Conservation (phyloP, 768 basidiomycete genomes). For the Lepiota brunneoincarnata region DNA sequence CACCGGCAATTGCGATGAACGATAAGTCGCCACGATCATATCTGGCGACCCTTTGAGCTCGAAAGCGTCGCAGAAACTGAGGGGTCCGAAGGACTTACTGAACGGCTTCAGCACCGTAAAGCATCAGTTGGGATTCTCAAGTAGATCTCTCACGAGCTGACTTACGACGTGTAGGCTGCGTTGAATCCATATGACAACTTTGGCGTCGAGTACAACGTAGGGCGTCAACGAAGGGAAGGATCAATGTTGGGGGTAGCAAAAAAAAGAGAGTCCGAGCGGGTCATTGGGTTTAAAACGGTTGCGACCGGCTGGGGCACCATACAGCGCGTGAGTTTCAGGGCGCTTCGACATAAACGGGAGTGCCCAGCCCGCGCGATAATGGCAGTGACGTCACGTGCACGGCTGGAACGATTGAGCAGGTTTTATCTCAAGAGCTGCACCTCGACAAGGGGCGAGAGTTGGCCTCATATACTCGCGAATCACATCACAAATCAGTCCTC, state of each 20-base stretch:
- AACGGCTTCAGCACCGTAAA: slow-evolving; percentile 1
- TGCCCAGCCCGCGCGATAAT: not conserved
- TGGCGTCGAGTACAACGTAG: not conserved
- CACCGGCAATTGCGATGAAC: slow-evolving; percentile 66
- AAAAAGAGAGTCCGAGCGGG: not conserved
- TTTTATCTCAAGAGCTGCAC: not conserved
- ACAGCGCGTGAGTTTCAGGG: not conserved
- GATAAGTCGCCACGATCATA: slow-evolving; percentile 71
- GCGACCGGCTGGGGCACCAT: not conserved
- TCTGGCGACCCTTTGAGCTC: slow-evolving; percentile 27
- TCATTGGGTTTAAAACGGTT: slow-evolving; percentile 1
- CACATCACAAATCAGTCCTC: no score
- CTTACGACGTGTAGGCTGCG: slow-evolving; percentile 2
- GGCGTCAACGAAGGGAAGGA: not conserved
- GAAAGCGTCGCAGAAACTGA: not conserved
- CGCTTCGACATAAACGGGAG: slow-evolving; percentile 1
- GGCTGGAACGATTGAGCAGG: not conserved
- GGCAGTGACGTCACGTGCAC: slow-evolving; percentile 5
- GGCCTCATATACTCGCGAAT: no score
- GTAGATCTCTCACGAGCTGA: not conserved
- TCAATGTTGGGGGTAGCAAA: not conserved
- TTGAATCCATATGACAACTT: no score
- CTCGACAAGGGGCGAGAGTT: not conserved
- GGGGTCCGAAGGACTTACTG: slow-evolving; percentile 5
- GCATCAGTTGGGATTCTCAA: not conserved